These are phyloP conservation scores for Ensete ventricosum DNA, from an alignment of 176 grass and related monocot genomes.

Conservation along the genomic window DNA sequence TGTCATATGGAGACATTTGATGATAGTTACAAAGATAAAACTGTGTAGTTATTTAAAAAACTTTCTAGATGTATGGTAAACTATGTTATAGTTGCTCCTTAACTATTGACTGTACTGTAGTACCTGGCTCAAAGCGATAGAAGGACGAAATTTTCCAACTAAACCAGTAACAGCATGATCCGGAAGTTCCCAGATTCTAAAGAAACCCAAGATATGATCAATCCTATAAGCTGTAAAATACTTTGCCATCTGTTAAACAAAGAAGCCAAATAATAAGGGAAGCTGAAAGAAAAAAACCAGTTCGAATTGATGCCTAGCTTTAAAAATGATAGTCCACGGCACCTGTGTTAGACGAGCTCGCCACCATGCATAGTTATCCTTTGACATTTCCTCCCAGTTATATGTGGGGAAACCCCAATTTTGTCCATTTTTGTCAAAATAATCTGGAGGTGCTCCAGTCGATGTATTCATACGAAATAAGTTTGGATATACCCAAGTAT, in stretches of 20 bases:
- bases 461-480: constrained; percentile 98
- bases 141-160: constrained; percentile 93
- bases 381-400: constrained; percentile 99
- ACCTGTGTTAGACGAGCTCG: constrained; percentile 87
- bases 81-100: background rate
- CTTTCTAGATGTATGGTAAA: background rate
- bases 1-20: background rate
- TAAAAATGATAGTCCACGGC: constrained; percentile 20
- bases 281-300: background rate
- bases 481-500: constrained; percentile 95
- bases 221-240: constrained; percentile 99
- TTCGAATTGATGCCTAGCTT: background rate
- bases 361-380: constrained; percentile 99
- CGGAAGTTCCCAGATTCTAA: constrained; percentile 99
- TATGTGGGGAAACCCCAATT: constrained; percentile 99
- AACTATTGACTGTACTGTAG: background rate
- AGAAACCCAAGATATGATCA: constrained; percentile 98
- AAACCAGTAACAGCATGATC: constrained; percentile 86
- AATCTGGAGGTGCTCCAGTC: constrained; percentile 94
- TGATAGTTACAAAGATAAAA: background rate
- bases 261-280: background rate
- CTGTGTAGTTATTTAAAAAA: too few relatives aligned
- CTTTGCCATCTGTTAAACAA: constrained; percentile 67
- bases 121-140: constrained; percentile 94
- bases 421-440: constrained; percentile 99